Evolutionary conservation across 2,329 filamentous ascomycete species (phyloP).

Genomic region (Capronia epimyces): DNA sequence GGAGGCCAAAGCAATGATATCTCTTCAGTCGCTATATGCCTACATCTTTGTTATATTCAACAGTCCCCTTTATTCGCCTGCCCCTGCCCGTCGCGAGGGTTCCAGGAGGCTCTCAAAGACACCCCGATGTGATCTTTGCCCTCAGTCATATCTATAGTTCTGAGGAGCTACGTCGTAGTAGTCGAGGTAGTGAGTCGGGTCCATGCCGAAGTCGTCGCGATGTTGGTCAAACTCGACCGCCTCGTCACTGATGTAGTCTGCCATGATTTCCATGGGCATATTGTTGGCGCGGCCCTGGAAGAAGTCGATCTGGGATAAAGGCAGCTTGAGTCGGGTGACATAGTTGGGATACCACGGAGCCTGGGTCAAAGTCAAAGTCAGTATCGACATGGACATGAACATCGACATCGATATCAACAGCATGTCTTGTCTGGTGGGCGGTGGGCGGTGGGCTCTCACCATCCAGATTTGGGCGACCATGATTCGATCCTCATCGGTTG

Average conservation of each 20-base stretch:
- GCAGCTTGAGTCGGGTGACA: conserved; percentile 5
- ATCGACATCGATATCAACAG: too few relatives aligned
- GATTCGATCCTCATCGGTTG: conserved; percentile 28
- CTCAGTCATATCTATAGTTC: conserved; percentile 10
- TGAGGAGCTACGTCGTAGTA: conserved; percentile 9
- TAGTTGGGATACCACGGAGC: conserved; percentile 11
- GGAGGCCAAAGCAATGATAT: too few relatives aligned
- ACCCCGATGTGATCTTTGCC: too few relatives aligned
- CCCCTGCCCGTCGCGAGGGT: too few relatives aligned
- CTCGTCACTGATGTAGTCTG: conserved; percentile 8
- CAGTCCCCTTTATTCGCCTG: too few relatives aligned
- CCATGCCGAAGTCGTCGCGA: conserved; percentile 11
- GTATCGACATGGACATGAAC: background rate
- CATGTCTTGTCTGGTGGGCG: background rate
- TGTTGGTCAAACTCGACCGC: conserved; percentile 11
- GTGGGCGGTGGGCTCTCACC: background rate
- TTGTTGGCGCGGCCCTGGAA: conserved; percentile 10
- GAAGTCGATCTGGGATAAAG: conserved; percentile 4
- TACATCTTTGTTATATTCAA: too few relatives aligned
- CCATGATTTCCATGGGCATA: conserved; percentile 11
- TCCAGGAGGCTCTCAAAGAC: too few relatives aligned
- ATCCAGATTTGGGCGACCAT: conserved; percentile 29
- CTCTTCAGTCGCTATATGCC: too few relatives aligned
- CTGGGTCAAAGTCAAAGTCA: conserved; percentile 6
- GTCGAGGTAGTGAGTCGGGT: conserved; percentile 7